Evolutionary conservation across 2,329 filamentous ascomycete genomes (phyloP).

Genomic region (Epichloe aotearoae): DNA sequence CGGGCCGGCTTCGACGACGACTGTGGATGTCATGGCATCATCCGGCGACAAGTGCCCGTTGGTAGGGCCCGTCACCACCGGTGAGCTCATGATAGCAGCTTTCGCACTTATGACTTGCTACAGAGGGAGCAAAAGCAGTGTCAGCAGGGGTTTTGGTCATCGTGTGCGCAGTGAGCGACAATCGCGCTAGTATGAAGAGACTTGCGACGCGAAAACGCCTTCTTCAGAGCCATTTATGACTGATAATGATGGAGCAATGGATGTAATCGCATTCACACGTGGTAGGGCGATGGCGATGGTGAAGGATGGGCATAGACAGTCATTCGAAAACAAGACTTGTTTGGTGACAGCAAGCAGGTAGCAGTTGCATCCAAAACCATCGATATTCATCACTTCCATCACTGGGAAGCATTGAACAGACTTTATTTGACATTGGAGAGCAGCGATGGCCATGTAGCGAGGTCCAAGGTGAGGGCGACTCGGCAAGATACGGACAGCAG

Average conservation of each 20-base stretch:
- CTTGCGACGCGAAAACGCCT: conserved; percentile 17
- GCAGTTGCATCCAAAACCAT: conserved; percentile 19
- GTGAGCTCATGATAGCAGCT: conserved; percentile 50
- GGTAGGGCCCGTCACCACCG: conserved; percentile 45
- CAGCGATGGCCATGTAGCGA: conserved; percentile 22
- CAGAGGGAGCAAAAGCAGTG: conserved; percentile 20
- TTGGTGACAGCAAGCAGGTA: conserved; percentile 10
- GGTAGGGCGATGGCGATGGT: conserved; percentile 32
- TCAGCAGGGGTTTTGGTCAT: conserved; percentile 17
- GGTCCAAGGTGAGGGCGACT: conserved; percentile 21
- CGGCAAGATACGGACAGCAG: conserved; percentile 24
- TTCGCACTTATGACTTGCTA: conserved; percentile 44
- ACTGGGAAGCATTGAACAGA: conserved; percentile 13
- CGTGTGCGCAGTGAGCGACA: conserved; percentile 7
- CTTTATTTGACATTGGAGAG: conserved; percentile 14
- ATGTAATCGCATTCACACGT: conserved; percentile 30
- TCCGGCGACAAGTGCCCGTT: conserved; percentile 53
- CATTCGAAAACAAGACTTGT: conserved; percentile 24
- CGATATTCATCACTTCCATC: conserved; percentile 24
- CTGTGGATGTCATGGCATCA: conserved; percentile 27
- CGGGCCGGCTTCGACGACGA: conserved; percentile 21
- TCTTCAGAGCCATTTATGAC: conserved; percentile 7
- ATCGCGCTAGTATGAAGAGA: conserved; percentile 11
- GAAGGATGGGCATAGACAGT: conserved; percentile 29
- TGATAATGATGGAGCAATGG: conserved; percentile 19